Conservation (phyloP, 768 basidiomycete genomes). For the Sistotremastrum niveocremeum region DNA sequence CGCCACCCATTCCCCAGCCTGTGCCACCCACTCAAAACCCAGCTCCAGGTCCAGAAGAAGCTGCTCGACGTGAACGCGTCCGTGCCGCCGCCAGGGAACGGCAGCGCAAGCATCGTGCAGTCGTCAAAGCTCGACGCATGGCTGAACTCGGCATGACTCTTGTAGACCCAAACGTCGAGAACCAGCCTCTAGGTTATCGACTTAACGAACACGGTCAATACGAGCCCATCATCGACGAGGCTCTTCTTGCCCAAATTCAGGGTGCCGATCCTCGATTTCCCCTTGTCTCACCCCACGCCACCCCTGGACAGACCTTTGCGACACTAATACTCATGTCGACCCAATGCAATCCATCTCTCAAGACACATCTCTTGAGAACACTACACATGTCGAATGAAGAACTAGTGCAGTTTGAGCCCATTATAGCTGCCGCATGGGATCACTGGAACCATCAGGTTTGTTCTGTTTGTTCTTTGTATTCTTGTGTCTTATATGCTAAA, state of each 20-base stretch:
- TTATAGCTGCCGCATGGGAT: constrained; percentile 77
- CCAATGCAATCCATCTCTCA: constrained; percentile 59
- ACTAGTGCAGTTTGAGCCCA: constrained; percentile 60
- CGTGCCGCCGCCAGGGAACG: constrained; percentile 67
- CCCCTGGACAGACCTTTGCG: constrained; percentile 67
- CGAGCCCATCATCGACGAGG: constrained; percentile 11
- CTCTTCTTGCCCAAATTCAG: background rate
- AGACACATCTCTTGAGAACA: constrained; percentile 59
- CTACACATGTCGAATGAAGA: constrained; percentile 70
- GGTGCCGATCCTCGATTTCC: constrained; percentile 50
- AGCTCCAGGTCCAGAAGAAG: constrained; percentile 36
- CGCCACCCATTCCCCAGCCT: too few relatives aligned
- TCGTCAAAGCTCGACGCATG: constrained; percentile 71
- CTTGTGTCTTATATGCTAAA: constrained; percentile 2
- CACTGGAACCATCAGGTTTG: constrained; percentile 73
- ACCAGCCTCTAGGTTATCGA: constrained; percentile 36
- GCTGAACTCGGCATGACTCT: constrained; percentile 62
- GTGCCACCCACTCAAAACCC: too few relatives aligned
- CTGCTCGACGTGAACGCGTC: constrained; percentile 53
- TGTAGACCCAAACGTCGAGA: constrained; percentile 2
- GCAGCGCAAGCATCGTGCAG: constrained; percentile 67
- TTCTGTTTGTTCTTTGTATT: constrained; percentile 3
- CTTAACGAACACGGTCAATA: constrained; percentile 32
- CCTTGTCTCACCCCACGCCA: constrained; percentile 30
- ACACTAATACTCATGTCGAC: constrained; percentile 66